A percentile compares a stretch with the other conserved stretches of the same genome.
phyloP scores from a whole-genome alignment of 352 stramenopile genomes.

The Globisporangium iwayamae region DNA sequence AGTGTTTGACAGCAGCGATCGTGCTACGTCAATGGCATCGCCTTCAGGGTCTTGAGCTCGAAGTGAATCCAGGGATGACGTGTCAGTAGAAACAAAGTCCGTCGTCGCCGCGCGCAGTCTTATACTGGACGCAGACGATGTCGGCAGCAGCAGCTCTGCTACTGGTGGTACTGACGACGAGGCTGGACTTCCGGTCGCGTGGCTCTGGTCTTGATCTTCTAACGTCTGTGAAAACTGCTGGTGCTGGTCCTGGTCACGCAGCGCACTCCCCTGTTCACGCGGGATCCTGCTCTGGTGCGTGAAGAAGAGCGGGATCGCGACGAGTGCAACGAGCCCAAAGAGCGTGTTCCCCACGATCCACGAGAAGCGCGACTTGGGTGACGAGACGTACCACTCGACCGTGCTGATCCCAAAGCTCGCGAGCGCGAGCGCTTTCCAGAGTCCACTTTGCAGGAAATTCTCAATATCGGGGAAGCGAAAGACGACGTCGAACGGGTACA shows the following conservation, averaged over 20 bases:
- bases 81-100: background rate
- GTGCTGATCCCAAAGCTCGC: conserved; percentile 45
- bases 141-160: background rate
- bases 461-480: conserved; percentile 59
- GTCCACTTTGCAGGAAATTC: conserved; percentile 21
- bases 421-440: conserved; percentile 53
- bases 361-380: conserved; percentile 43
- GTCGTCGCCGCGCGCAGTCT: conserved; percentile 7
- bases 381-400: conserved; percentile 70
- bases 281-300: conserved; percentile 47
- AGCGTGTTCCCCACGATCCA: conserved; percentile 82
- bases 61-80: background rate
- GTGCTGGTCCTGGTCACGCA: conserved; percentile 18
- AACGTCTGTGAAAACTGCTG: background rate
- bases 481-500: conserved; percentile 72
- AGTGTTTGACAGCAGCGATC: background rate
- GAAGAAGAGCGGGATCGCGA: conserved; percentile 71
- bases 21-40: background rate
- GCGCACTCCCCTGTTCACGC: conserved; percentile 46
- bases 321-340: conserved; percentile 65
- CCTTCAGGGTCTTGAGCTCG: background rate
- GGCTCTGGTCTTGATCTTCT: background rate
- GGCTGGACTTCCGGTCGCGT: background rate
- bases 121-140: background rate
- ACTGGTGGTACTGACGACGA: background rate